Evolutionary conservation across 192 early-diverging fungal genomes (phyloP).

Genomic region (Spinellus fusiger): DNA sequence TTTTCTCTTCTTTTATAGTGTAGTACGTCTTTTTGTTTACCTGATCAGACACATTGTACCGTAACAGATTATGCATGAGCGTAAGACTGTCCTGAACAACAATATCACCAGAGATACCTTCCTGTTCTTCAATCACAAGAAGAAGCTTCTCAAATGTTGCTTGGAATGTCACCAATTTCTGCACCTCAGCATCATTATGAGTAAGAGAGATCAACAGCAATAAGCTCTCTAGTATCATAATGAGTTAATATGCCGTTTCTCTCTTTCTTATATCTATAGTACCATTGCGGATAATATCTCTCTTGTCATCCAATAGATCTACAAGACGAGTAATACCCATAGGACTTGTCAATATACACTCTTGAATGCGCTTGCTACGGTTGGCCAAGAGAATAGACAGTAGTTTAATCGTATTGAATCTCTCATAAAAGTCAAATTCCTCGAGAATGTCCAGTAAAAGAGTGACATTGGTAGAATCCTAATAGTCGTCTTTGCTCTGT

Average conservation of each 20-base stretch:
- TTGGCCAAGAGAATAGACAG: constrained; percentile 68
- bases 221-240: constrained; percentile 68
- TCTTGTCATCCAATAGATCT: constrained; percentile 86
- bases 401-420: constrained; percentile 87
- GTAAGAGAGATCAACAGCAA: constrained; percentile 88
- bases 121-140: constrained; percentile 84
- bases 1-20: too few relatives aligned
- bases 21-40: too few relatives aligned
- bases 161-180: constrained; percentile 99
- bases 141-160: constrained; percentile 94
- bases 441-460: constrained; percentile 82
- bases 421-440: constrained; percentile 90
- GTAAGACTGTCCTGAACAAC: constrained; percentile 96
- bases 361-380: constrained; percentile 61
- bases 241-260: background rate
- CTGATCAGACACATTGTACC: constrained; percentile 98
- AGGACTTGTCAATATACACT: constrained; percentile 80
- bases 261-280: background rate
- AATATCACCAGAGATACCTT: constrained; percentile 86
- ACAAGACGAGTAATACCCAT: constrained; percentile 83
- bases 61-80: constrained; percentile 84
- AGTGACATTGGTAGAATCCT: constrained; percentile 67
- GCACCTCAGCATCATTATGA: constrained; percentile 90
- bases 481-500: constrained; percentile 28
- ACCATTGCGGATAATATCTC: constrained; percentile 96